These are phyloP conservation scores for Globisporangium canariense DNA, from an alignment of 352 stramenopile genomes.

Conservation along the genomic window DNA sequence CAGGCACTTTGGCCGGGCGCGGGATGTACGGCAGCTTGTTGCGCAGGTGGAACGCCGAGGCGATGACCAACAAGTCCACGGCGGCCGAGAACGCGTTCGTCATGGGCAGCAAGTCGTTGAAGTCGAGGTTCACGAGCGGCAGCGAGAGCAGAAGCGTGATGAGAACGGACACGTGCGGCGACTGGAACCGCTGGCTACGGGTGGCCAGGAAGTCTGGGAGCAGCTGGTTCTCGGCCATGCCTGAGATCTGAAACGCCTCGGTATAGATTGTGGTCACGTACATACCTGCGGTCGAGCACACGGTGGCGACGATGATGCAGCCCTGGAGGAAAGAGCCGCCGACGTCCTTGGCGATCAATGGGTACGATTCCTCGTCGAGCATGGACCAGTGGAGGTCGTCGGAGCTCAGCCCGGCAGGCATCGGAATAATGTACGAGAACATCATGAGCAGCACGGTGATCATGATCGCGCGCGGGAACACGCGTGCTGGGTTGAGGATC, in stretches of 20 bases:
- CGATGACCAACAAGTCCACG: slow-evolving; percentile 88
- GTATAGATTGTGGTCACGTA: slow-evolving; percentile 82
- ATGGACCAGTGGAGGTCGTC: slow-evolving; percentile 16
- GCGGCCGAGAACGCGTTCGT: slow-evolving; percentile 90
- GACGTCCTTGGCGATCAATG: slow-evolving; percentile 56
- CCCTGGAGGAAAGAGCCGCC: slow-evolving; percentile 69
- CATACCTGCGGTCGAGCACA: slow-evolving; percentile 79
- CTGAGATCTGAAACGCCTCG: slow-evolving; percentile 78
- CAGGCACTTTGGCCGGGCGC: slow-evolving; percentile 54
- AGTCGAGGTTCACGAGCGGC: slow-evolving; percentile 48
- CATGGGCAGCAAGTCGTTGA: slow-evolving; percentile 76
- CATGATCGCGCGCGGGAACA: slow-evolving; percentile 86
- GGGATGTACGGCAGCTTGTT: slow-evolving; percentile 62
- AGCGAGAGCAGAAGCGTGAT: slow-evolving; percentile 37
- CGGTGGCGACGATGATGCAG: slow-evolving; percentile 71
- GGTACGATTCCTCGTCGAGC: slow-evolving; percentile 83
- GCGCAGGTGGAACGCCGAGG: slow-evolving; percentile 86
- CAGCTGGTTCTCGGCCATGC: slow-evolving; percentile 73
- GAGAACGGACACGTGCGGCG: slow-evolving; percentile 33
- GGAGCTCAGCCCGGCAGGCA: slow-evolving; percentile 53
- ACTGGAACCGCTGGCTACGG: slow-evolving; percentile 29
- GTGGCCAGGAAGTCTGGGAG: slow-evolving; percentile 75
- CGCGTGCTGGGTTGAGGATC: slow-evolving; percentile 76
- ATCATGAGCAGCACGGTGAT: slow-evolving; percentile 71
- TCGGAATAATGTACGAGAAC: slow-evolving; percentile 84